Base-by-base conservation (phyloP, 2,329 filamentous ascomycete genomes). In the Paecilomyces sp. region DNA sequence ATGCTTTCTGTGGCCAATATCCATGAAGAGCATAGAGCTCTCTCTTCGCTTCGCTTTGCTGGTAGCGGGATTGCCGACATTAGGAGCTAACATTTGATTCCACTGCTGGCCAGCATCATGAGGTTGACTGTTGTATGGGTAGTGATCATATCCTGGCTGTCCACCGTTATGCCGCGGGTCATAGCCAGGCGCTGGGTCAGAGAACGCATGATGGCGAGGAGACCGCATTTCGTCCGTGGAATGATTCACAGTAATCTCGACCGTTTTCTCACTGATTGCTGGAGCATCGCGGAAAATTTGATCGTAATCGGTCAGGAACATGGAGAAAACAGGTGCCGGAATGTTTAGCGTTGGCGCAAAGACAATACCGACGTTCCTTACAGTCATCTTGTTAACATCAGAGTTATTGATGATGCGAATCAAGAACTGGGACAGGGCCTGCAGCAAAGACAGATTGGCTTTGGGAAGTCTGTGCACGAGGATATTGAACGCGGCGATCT, bases 301-400 rank as follows among this genome's bases (percentile, higher is more conserved):
- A 63, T 89, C 84, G 70, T 91, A 97, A 69, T 97, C 92, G 64
- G 94, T 92, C 60, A 99, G 81, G 74, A 99, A 94, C 74, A 95
- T 84, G 3, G 92, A 92, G 72, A 99, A 97, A 11, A 99, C 88
- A 0, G 93, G 92, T 0, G 92, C 92, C 0, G 94, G 93, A 52
- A 99, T 96, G 73, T 97, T 97, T 58, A 99, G 83, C 0, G 94
- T 97, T 0, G 94, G 94, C 15, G 94, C 96, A 74, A 99, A 99
- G 59, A 99, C 93, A 67, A 99, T 97, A 64, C 94, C 93, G 58
- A 99, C 91, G 70, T 99, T 99, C 65, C 93, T 88, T 57, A 97
- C 90, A 11, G 90, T 97, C 94, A 99, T 99, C 81, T 97, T 97
- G 80, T 99, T 99, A 63, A 89, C 81, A 67, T 90, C 88, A 6